These are phyloP conservation scores for Musa itinerans DNA, from an alignment of 176 grass and related monocot species.

Conservation along the genomic window DNA sequence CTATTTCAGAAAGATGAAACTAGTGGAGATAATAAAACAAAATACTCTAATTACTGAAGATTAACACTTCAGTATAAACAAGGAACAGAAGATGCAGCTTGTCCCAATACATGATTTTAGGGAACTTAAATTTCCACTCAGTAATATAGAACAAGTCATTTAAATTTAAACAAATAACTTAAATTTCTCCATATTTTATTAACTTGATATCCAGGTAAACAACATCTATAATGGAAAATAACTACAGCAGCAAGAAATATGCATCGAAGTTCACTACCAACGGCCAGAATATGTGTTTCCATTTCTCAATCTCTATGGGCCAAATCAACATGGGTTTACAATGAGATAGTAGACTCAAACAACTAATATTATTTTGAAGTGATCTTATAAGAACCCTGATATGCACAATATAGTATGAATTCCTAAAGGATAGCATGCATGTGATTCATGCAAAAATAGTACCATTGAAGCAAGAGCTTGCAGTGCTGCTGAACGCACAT, in stretches of 20 bases:
- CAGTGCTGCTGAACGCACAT: constrained; percentile 60
- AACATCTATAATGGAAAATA: no score
- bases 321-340: background rate
- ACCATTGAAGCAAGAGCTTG: constrained; percentile 94
- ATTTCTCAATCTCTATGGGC: no score
- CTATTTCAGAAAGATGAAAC: background rate
- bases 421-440: constrained; percentile 16
- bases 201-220: no score
- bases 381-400: background rate
- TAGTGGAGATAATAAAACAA: background rate
- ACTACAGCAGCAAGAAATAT: no score
- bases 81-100: background rate
- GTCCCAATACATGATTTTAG: background rate
- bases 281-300: no score
- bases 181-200: no score
- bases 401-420: background rate
- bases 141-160: background rate
- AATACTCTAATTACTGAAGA: background rate
- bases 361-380: background rate
- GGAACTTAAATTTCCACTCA: background rate
- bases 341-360: background rate
- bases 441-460: constrained; percentile 22
- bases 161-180: background rate
- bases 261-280: no score
- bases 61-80: background rate